Percentiles rank a stretch among this genome's conserved stretches.
phyloP scores from a whole-genome alignment of 2,329 filamentous ascomycete genomes.

The Arthrobotrys sphaeroides region DNA sequence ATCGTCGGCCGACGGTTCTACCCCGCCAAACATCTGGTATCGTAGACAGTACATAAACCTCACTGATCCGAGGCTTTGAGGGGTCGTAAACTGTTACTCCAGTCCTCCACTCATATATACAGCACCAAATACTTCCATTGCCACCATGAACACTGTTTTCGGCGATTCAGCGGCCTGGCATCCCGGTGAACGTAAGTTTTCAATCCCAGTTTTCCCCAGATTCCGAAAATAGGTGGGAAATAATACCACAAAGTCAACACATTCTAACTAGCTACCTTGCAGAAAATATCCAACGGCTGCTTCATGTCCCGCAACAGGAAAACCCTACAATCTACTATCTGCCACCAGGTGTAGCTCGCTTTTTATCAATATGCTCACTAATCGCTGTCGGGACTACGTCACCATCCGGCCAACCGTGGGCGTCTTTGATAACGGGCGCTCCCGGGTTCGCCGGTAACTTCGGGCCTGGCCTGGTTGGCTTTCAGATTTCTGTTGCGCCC shows the following conservation, averaged over 20 bases:
- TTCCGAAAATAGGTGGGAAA: not conserved
- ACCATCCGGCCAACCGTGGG: constrained; percentile 74
- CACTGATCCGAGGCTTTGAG: no score
- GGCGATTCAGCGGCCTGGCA: constrained; percentile 6
- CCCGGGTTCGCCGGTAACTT: constrained; percentile 73
- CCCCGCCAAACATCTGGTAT: not conserved
- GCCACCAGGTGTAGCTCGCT: constrained; percentile 69
- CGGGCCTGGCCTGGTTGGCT: constrained; percentile 71
- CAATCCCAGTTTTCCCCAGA: not conserved
- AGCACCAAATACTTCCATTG: not conserved
- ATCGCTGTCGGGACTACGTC: constrained; percentile 79
- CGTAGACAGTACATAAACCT: no score
- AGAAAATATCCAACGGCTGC: constrained; percentile 68
- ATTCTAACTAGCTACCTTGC: constrained; percentile 4
- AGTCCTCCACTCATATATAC: no score
- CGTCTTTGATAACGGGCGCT: constrained; percentile 79
- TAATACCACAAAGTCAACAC: constrained; percentile 26
- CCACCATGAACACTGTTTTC: constrained; percentile 22
- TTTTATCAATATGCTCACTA: constrained; percentile 72
- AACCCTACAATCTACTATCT: constrained; percentile 76
- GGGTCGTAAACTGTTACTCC: no score
- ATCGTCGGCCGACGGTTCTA: not conserved
- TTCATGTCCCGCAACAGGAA: constrained; percentile 67
- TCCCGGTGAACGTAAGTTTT: constrained; percentile 27
- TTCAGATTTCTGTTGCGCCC: constrained; percentile 71